Conservation (phyloP, 2,329 filamentous ascomycete species). For the Paecilomyces sp. region DNA sequence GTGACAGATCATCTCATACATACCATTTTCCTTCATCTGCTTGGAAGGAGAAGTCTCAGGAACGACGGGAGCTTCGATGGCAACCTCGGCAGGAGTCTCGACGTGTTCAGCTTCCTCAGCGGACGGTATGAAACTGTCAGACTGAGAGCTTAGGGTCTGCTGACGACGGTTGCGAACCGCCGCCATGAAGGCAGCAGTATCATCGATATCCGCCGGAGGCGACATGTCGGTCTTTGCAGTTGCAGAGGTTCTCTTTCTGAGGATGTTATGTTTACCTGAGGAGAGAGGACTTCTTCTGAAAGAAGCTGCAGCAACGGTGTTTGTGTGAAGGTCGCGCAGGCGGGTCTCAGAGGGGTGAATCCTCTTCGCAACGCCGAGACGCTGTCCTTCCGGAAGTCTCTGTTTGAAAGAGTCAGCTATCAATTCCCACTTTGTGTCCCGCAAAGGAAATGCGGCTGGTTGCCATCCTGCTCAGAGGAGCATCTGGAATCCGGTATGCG, state of each 20-base stretch:
- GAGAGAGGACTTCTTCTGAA: not conserved
- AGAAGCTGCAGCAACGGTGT: not conserved
- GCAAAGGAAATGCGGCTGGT: not conserved
- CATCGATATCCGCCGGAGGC: conserved; percentile 6
- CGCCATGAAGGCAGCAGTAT: conserved; percentile 21
- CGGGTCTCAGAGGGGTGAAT: not conserved
- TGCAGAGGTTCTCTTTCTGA: not conserved
- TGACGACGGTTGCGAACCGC: conserved; percentile 13
- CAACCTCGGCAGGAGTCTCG: not conserved
- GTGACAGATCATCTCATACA: not conserved
- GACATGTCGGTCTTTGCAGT: not conserved
- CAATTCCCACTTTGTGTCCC: not conserved
- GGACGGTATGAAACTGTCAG: not conserved
- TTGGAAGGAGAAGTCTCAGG: not conserved
- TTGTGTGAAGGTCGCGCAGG: not conserved
- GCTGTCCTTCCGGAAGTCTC: not conserved
- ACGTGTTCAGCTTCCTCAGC: not conserved
- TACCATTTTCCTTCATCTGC: not conserved
- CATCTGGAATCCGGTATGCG: not conserved
- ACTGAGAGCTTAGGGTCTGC: not conserved
- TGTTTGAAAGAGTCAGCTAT: not conserved
- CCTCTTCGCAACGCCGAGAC: not conserved
- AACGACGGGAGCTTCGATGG: not conserved
- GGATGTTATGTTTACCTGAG: not conserved
- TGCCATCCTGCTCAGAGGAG: not conserved